Evolutionary conservation across 257 asterid species (phyloP).

Genomic region (Verbena officinalis): DNA sequence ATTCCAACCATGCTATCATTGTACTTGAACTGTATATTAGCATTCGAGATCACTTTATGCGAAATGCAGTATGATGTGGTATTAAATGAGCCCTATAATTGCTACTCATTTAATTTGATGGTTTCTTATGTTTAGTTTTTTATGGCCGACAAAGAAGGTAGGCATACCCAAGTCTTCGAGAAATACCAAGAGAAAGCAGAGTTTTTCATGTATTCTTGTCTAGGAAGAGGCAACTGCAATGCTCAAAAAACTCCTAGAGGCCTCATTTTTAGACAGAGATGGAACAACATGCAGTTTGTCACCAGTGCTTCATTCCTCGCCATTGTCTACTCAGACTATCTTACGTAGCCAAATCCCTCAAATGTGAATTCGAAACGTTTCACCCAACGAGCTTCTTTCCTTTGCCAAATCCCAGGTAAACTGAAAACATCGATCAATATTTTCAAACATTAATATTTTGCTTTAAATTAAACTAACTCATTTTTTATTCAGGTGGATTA

Average conservation of each 20-base stretch:
- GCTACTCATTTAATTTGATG: no score
- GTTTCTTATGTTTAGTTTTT: conserved; percentile 56
- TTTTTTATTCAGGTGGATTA: conserved; percentile 71
- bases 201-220: conserved; percentile 85
- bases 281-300: conserved; percentile 99
- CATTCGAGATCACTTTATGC: no score
- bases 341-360: conserved; percentile 65
- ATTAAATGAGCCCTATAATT: no score
- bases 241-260: conserved; percentile 92
- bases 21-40: no score
- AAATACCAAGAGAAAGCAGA: conserved; percentile 85
- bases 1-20: no score
- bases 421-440: not conserved
- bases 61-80: no score
- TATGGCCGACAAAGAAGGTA: conserved; percentile 83
- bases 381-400: conserved; percentile 72
- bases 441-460: not conserved
- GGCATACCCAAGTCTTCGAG: conserved; percentile 49
- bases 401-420: conserved; percentile 91
- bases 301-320: conserved; percentile 86
- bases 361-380: conserved; percentile 58
- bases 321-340: conserved; percentile 86
- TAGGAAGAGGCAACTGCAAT: conserved; percentile 79
- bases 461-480: not conserved
- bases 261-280: conserved; percentile 82